Evolutionary conservation across 1,284 basidiomycete species (phyloP), one percentile per base, ranked within the genome.

Genomic region (Lentinus polychrous): DNA sequence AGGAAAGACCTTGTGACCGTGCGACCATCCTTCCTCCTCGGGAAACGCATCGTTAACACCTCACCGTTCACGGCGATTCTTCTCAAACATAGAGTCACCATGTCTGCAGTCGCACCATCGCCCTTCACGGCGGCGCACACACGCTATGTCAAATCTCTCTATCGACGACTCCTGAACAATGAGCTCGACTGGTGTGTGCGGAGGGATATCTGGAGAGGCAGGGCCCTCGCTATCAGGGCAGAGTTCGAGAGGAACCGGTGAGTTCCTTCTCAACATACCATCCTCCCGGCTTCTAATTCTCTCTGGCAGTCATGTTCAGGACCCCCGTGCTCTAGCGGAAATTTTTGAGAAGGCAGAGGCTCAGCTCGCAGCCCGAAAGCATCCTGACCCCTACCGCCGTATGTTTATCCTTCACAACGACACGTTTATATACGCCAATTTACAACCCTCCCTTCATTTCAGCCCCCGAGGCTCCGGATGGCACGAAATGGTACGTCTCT

Each of bases 201-300:
- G 50, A 74, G 93, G 54, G 88, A 93, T 61, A 61, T 91, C 5
- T 96, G 91, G 91, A 78, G 94, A 54, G 76, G 76, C 55, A 77
- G 86, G 61, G 93, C 93, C 4, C 70, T 93, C 57, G 73, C 85
- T 65, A 91, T 96, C 59, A 75, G 94, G 52, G 92, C 93, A 54
- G 84, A 93, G 66, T 97, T 97, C 66, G 94, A 97, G 72, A 71
- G 76, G 56, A 91, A 96, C 75, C 79, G 90, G 91, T 93, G 64
- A 31, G 42, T 27, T 14, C 32, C 23, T 32, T 17, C 3, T 24
- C 12, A 34, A 20, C 32, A 43, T 24, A 24, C 7, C 38, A 36
- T 34, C 27, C 38, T 15, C 27, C 22, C 38, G 31, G 18, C 17
- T 34, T 32, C 34, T 46, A 15, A 24, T 17, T 37, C 31, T 51